phyloP scores from a whole-genome alignment of 1,284 basidiomycete species.

The Boletus mariae region DNA sequence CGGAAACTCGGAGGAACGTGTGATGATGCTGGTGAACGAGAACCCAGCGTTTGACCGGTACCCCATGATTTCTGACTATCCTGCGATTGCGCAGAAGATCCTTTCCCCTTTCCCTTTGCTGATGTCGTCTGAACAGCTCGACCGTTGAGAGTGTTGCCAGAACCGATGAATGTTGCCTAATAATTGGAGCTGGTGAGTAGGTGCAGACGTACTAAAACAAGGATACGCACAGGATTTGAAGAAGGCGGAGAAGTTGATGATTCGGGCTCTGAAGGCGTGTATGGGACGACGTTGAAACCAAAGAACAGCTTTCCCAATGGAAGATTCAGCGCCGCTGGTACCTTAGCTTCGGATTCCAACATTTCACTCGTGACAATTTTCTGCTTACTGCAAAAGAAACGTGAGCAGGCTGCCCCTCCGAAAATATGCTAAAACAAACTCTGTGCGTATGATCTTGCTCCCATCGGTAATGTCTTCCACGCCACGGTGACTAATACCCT shows the following conservation, averaged over 20 bases:
- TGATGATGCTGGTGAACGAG: slow-evolving; percentile 36
- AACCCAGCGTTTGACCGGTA: slow-evolving; percentile 54
- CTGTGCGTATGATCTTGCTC: slow-evolving; percentile 86
- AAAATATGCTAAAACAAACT: slow-evolving; percentile 51
- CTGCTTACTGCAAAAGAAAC: slow-evolving; percentile 56
- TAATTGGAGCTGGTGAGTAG: slow-evolving; percentile 1
- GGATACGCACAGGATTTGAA: slow-evolving; percentile 26
- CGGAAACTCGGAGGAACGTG: slow-evolving; percentile 34
- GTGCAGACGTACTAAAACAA: background rate
- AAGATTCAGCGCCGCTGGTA: slow-evolving; percentile 86
- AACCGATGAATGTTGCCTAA: slow-evolving; percentile 45
- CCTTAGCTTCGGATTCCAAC: slow-evolving; percentile 72
- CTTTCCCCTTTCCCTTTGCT: slow-evolving; percentile 55
- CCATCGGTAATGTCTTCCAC: slow-evolving; percentile 75
- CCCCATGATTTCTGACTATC: slow-evolving; percentile 46
- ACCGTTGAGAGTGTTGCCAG: slow-evolving; percentile 54
- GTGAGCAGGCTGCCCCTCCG: slow-evolving; percentile 10
- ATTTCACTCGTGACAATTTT: slow-evolving; percentile 84
- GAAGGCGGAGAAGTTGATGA: slow-evolving; percentile 30
- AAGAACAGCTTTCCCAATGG: slow-evolving; percentile 95
- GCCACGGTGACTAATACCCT: slow-evolving; percentile 80
- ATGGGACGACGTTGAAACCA: slow-evolving; percentile 78
- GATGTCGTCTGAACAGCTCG: slow-evolving; percentile 32
- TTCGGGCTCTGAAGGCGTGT: slow-evolving; percentile 48
- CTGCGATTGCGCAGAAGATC: slow-evolving; percentile 31